Evolutionary conservation across 768 basidiomycete genomes (phyloP).

Genomic region (Auricularia cornea): DNA sequence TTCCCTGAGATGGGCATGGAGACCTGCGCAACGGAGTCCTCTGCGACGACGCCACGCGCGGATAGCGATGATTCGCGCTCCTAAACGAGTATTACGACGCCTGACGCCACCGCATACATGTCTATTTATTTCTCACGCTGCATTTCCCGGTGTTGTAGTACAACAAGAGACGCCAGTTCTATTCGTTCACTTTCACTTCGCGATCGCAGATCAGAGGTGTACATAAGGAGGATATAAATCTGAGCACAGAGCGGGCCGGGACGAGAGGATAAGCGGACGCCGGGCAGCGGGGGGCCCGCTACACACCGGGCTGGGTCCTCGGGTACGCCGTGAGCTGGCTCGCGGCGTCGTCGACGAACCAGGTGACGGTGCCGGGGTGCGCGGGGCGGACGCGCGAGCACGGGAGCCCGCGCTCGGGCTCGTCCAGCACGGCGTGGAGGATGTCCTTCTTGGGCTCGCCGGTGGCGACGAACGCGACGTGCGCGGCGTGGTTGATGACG

Average conservation of each 20-base stretch:
- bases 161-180: no score
- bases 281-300: not conserved
- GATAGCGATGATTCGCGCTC: not conserved
- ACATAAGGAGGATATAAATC: not conserved
- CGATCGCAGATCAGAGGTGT: not conserved
- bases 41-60: not conserved
- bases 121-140: not conserved
- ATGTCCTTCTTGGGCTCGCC: constrained; percentile 78
- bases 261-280: not conserved
- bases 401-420: constrained; percentile 72
- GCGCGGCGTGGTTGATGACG: constrained; percentile 81
- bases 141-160: no score
- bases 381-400: constrained; percentile 72
- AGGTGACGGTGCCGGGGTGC: constrained; percentile 78
- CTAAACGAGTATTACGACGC: no score
- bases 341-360: constrained; percentile 91
- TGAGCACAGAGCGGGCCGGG: not conserved
- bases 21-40: not conserved
- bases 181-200: no score
- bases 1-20: constrained; percentile 63
- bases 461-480: constrained; percentile 82
- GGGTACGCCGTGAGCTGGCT: constrained; percentile 51
- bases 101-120: no score
- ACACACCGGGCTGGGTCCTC: constrained; percentile 37
- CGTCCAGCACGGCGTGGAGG: constrained; percentile 65